Base-by-base conservation (phyloP, 1,284 basidiomycete genomes). In the Omphalotus olearius region DNA sequence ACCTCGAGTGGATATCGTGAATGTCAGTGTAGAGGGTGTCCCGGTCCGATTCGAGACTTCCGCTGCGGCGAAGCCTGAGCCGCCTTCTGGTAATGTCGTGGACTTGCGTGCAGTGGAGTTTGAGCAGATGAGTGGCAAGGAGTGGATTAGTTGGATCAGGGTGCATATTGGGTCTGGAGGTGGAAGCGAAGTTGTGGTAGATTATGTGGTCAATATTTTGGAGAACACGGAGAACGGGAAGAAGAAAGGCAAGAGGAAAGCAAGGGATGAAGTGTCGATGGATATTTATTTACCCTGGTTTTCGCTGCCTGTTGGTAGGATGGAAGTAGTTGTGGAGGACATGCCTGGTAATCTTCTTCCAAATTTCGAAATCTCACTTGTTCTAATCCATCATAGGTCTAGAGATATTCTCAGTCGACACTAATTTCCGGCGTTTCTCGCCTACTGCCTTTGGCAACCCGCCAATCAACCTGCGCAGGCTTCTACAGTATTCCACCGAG, bases 271-370 rank as follows among this genome's bases (percentile, higher is more conserved):
- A 4, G 53, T 56, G 14, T 57, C 56, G 16, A 56, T 84, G 30
- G 66, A 78, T 55, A 64, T 88, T 17, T 67, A 87, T 44, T 63
- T 91, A 42, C 88, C 87, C 3, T 79, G 79, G 14, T 91, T 91
- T 62, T 66, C 78, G 5, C 64, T 87, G 18, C 79, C 84, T 10
- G 71, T 91, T 42, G 82, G 82, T 30, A 72, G 74, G 58, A 67
- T 88, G 54, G 80, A 85, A 59, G 82, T 87, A 4, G 70, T 71
- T 33, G 63, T 91, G 41, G 79, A 81, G 50, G 62, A 64, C 26
- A 64, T 70, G 54, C 61, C 71, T 60, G 83, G 85, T 85, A 63
- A 55, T 28, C 41, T 52, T 37, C 51, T 51, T 46, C 36, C 49
- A 40, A 54, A 36, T 20, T 51, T 43, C 57, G 43, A 11, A 28